Percentiles rank a stretch among this genome's conserved stretches.
phyloP scores from a whole-genome alignment of 108 stramenopile genomes.

The Nitzschia putrida region DNA sequence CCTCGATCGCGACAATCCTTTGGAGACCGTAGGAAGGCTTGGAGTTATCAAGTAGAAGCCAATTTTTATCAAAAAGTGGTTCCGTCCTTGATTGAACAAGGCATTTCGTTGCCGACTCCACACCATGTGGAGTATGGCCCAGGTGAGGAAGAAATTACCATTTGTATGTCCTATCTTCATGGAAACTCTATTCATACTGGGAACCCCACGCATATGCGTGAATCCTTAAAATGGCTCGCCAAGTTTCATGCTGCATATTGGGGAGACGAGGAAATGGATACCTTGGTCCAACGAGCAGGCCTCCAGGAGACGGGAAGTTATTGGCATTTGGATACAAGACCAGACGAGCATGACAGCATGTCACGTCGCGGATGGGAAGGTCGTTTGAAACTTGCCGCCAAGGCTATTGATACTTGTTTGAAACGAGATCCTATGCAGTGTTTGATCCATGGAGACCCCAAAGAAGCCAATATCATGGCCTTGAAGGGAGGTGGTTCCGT shows the following conservation, averaged over 20 bases:
- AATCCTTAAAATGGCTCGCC: slow-evolving; percentile 58
- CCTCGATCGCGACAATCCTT: slow-evolving; percentile 32
- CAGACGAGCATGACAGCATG: slow-evolving; percentile 71
- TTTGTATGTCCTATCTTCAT: slow-evolving; percentile 26
- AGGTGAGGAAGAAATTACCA: slow-evolving; percentile 30
- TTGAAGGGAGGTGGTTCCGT: slow-evolving; percentile 17
- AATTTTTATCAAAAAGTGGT: slow-evolving; percentile 64
- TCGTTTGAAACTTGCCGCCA: slow-evolving; percentile 64
- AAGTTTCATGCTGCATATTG: slow-evolving; percentile 68
- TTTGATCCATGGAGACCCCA: slow-evolving; percentile 71
- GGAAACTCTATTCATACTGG: slow-evolving; percentile 16
- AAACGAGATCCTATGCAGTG: slow-evolving; percentile 68
- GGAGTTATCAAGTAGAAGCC: slow-evolving; percentile 66
- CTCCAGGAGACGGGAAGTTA: slow-evolving; percentile 64
- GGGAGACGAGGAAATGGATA: slow-evolving; percentile 37
- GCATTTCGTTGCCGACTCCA: slow-evolving; percentile 31
- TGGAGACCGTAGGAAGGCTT: slow-evolving; percentile 71
- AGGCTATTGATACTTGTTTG: slow-evolving; percentile 63
- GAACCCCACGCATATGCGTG: slow-evolving; percentile 1
- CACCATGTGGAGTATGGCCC: slow-evolving; percentile 47
- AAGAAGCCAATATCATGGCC: slow-evolving; percentile 71
- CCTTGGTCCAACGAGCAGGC: slow-evolving; percentile 22
- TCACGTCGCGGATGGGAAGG: slow-evolving; percentile 63
- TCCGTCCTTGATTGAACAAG: slow-evolving; percentile 10
- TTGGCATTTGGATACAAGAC: slow-evolving; percentile 79